Conservation (phyloP, 345 rosid genomes). For the Melaleuca alternifolia region DNA sequence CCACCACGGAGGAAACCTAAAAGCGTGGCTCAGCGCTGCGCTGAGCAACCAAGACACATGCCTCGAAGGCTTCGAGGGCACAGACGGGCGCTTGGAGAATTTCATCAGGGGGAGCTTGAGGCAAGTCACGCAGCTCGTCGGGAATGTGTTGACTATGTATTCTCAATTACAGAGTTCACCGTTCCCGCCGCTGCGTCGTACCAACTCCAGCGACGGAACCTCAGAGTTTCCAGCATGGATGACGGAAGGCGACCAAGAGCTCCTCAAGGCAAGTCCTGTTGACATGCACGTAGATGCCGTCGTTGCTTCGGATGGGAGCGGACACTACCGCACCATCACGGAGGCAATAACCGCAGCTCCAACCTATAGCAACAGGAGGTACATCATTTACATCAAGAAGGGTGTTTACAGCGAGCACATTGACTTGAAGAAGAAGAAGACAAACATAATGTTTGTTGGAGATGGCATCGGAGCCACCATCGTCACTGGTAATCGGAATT, state of each 20-base stretch:
- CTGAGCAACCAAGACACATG: conserved; percentile 91
- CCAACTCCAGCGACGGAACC: conserved; percentile 1
- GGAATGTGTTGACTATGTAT: conserved; percentile 42
- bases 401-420: conserved; percentile 74
- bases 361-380: conserved; percentile 51
- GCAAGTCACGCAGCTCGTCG: conserved; percentile 74
- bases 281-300: conserved; percentile 28
- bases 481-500: conserved; percentile 60
- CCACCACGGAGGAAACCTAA: conserved; percentile 50
- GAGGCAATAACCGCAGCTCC: conserved; percentile 74
- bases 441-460: conserved; percentile 66
- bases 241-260: conserved; percentile 42
- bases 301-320: conserved; percentile 68
- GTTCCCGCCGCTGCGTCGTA: conserved; percentile 38
- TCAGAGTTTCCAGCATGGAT: conserved; percentile 52
- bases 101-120: conserved; percentile 59
- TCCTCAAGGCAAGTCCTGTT: conserved; percentile 14
- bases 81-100: conserved; percentile 45
- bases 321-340: conserved; percentile 45
- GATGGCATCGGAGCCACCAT: conserved; percentile 68
- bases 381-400: conserved; percentile 53
- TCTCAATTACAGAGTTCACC: conserved; percentile 57
- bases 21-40: conserved; percentile 86
- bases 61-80: conserved; percentile 87
- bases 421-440: conserved; percentile 64